phyloP scores from a whole-genome alignment of 257 asterid species.

The Linaria vulgaris region DNA sequence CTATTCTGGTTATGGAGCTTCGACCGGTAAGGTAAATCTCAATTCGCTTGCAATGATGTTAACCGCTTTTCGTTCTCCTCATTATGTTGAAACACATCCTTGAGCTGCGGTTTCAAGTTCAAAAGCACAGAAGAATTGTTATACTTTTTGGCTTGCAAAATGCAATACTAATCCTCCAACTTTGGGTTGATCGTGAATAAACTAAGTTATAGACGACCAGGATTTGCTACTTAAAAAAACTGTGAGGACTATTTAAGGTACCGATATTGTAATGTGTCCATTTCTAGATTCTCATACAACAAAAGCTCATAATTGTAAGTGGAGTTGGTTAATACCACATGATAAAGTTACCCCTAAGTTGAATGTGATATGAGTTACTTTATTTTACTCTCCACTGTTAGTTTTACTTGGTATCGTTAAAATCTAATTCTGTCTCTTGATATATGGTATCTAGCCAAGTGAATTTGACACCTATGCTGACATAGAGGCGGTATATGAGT shows the following conservation, averaged over 20 bases:
- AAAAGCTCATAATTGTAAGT: too few relatives aligned
- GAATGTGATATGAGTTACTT: too few relatives aligned
- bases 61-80: background rate
- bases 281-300: too few relatives aligned
- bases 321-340: too few relatives aligned
- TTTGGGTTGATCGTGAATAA: too few relatives aligned
- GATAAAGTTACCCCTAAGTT: too few relatives aligned
- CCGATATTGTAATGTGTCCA: too few relatives aligned
- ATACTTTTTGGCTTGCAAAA: background rate
- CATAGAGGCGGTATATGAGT: conserved; percentile 91
- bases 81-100: too few relatives aligned
- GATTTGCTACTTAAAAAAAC: too few relatives aligned
- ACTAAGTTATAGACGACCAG: too few relatives aligned
- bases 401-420: background rate
- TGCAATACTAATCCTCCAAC: too few relatives aligned
- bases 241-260: too few relatives aligned
- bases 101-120: conserved; percentile 1
- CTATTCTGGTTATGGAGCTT: conserved; percentile 98
- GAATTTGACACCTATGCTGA: conserved; percentile 94
- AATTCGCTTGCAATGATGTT: conserved; percentile 13
- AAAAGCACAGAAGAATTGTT: background rate
- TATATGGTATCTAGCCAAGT: conserved; percentile 61
- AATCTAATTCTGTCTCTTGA: conserved; percentile 6
- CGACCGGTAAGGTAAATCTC: conserved; percentile 84
- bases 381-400: background rate